Percentiles rank a stretch among this genome's conserved stretches.
phyloP scores from a whole-genome alignment of 1,139 yeast species.

The Yarrowia galli region DNA sequence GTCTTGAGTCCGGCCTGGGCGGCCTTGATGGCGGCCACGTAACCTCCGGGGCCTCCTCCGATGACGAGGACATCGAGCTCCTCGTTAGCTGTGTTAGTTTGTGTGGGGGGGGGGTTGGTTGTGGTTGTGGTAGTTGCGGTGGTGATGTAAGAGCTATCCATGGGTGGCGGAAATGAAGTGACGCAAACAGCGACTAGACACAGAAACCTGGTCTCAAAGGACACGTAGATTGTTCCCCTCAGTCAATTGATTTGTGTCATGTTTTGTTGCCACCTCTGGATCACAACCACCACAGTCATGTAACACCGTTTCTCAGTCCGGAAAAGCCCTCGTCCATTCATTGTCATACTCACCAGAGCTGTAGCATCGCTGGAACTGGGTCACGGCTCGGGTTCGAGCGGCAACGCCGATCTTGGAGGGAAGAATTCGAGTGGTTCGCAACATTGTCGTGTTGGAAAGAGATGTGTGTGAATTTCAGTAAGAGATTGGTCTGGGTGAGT shows the following conservation, averaged over 20 bases:
- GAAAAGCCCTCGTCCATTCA: no score
- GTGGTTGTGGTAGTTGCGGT: no score
- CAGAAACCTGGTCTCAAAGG: no score
- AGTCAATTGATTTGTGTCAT: no score
- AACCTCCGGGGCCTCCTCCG: constrained; percentile 99
- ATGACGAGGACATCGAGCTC: constrained; percentile 92
- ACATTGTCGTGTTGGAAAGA: constrained; percentile 24
- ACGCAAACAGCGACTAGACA: no score
- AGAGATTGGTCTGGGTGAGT: not conserved
- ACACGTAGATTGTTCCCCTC: no score
- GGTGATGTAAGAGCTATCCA: no score
- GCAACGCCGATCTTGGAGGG: constrained; percentile 26
- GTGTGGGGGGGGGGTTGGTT: not conserved
- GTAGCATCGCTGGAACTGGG: constrained; percentile 38
- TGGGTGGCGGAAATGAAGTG: no score
- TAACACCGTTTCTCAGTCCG: no score
- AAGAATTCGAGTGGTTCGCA: constrained; percentile 36
- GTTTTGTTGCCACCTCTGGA: no score
- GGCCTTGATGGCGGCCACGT: constrained; percentile 96
- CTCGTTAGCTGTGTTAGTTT: constrained; percentile 42
- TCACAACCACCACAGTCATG: no score
- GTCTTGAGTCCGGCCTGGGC: constrained; percentile 95
- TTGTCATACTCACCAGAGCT: constrained; percentile 32
- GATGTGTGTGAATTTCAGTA: not conserved
- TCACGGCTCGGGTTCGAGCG: constrained; percentile 22